Base-by-base conservation (phyloP, 495 filamentous ascomycete genomes). In the Aspergillus coremiiformis region DNA sequence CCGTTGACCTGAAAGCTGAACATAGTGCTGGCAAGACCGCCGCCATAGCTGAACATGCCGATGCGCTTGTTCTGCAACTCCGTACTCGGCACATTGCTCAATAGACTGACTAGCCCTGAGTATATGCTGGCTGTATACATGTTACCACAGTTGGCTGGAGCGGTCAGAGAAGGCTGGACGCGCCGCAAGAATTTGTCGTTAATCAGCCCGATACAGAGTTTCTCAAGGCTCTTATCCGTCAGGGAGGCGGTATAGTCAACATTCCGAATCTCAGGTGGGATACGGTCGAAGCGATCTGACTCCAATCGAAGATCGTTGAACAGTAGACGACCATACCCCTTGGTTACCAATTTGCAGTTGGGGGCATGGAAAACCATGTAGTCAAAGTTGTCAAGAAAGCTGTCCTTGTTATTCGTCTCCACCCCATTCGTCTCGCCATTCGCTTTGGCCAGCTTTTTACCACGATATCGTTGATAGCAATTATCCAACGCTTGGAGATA, bases 101-200 rank as follows among this genome's bases (percentile, higher is more conserved):
- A 64, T 50, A 97, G 65, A 58, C 83, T 85, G 66, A 82, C 80
- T 39, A 98, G 78, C 48, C 89, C 89, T 51, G 84, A 84, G 75
- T 90, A 98, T 57, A 98, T 86, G 66, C 88, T 95, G 43, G 86
- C 93, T 60, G 86, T 91, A 76, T 98, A 98, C 94, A 96, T 98
- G 80, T 98, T 98, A 69, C 93, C 94, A 70, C 90, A 96, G 75
- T 89, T 84, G 37, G 90, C 96, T 29, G 93, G 85, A 17, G 94
- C 86, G 65, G 93, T 77, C 64, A 93, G 86, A 62, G 78, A 73
- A 24, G 94, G 90, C 65, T 85, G 76, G 51, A 98, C 87, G 67
- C 90, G 87, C 69, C 89, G 82, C 56, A 84, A 81, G 76, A 90
- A 97, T 50, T 84, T 84, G 83, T 96, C 96, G 85, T 98, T 98